Evolutionary conservation across 768 basidiomycete genomes (phyloP), one percentile per base, ranked within the genome.

Genomic region (Russula foetens): DNA sequence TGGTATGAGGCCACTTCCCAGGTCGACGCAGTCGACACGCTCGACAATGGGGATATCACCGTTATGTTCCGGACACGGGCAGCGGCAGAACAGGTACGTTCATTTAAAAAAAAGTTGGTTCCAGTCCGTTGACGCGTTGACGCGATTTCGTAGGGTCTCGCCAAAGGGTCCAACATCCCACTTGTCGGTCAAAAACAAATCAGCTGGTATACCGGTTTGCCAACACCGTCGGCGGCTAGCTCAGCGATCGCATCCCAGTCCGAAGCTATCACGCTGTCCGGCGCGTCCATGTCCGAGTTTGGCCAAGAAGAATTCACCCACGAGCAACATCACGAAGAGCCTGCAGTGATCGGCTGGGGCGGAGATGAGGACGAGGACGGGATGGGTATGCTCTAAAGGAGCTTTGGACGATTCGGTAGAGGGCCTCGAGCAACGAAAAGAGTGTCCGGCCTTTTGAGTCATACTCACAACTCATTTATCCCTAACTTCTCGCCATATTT

Each of bases 1-100:
- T 95, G 90, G 88, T 96, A 87, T 70, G 89, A 92, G 79, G 85
- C 81, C 14, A 79, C 79, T 1, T 88, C 88, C 24, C 87, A 86
- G 64, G 69, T 92, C 58, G 91, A 92, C 28, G 79, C 81, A 3
- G 72, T 88, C 28, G 81, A 86, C 53, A 69, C 71, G 35, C 66
- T 75, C 9, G 84, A 82, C n/a, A 70, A 72, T 52, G 85, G 82
- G 8, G 84, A 83, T 63, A 68, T 85, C 33, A 65, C 90, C 6
- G 85, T 91, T 5, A 67, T 81, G 24, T 93, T 94, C 79, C 83
- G 78, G 67, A 84, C 81, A 44, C 82, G 91, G 57, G 75, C 77
- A 28, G 84, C 79, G 24, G 91, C 92, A 14, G 91, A 93, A 72
- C 86, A 87, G 79, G 90, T 88, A 66, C 33, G 75, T 69, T n/a